Evolutionary conservation across 768 basidiomycete species (phyloP).

Genomic region (Pleurotus tuber-regium): DNA sequence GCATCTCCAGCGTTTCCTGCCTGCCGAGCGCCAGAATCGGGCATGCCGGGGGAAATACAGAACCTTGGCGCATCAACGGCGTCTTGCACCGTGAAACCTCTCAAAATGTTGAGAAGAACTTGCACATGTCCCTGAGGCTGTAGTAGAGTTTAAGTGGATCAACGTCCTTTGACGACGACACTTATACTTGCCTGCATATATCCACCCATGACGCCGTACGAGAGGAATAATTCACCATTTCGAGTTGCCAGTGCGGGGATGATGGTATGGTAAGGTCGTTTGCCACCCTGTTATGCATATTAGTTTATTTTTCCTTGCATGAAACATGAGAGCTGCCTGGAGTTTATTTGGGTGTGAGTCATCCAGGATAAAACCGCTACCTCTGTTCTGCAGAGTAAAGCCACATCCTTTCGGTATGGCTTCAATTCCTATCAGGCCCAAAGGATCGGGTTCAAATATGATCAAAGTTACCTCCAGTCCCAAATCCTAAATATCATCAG

Average conservation of each 20-base stretch:
- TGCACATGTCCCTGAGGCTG: slow-evolving; percentile 97
- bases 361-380: slow-evolving; percentile 76
- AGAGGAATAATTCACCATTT: slow-evolving; percentile 80
- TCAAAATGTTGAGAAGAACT: slow-evolving; percentile 85
- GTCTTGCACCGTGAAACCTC: slow-evolving; percentile 84
- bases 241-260: slow-evolving; percentile 85
- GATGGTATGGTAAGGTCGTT: slow-evolving; percentile 89
- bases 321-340: slow-evolving; percentile 40
- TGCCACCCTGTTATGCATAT: slow-evolving; percentile 53
- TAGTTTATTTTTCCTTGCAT: neutral
- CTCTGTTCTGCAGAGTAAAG: slow-evolving; percentile 95
- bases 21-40: slow-evolving; percentile 50
- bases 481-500: slow-evolving; percentile 73
- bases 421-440: too few relatives aligned
- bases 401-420: slow-evolving; percentile 94
- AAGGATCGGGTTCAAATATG: too few relatives aligned
- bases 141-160: too few relatives aligned
- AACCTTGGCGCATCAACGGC: slow-evolving; percentile 94
- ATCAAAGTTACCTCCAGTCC: slow-evolving; percentile 64
- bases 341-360: slow-evolving; percentile 86
- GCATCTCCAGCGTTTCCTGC: slow-evolving; percentile 58
- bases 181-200: slow-evolving; percentile 68
- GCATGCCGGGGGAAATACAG: slow-evolving; percentile 87
- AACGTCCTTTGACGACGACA: neutral
- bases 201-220: slow-evolving; percentile 91